Evolutionary conservation across 163 green algal species (phyloP), one percentile per base, ranked within the genome.

Genomic region (Chloromonas sp.): DNA sequence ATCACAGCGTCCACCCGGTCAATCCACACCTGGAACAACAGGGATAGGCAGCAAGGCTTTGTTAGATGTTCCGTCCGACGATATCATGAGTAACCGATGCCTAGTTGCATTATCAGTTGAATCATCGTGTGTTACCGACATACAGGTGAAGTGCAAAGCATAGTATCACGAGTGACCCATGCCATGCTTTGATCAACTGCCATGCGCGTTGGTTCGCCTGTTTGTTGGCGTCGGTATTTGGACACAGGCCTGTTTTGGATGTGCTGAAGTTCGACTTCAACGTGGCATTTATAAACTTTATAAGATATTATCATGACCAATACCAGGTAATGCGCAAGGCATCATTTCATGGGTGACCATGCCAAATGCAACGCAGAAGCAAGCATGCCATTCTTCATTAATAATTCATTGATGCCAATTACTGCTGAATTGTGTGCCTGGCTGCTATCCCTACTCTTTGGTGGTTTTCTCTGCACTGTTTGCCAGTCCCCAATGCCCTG

Each of bases 1-100:
- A 86, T 71, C 1, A 86, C 57, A 1, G 13, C 76, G 57, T 86
- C 83, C n/a, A 86, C 61, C 1, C 61, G 81, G 61, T 86, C 85
- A n/a, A 88, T 76, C 85, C 85, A 88, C 11, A 88, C 60, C 77
- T 79, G 71, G 3, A 58, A n/a, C 70, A 76, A 76, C 13, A 76
- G 13, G 70, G 70, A 76, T 8, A 13, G 8, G 8, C 70, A n/a
- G 70, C 8, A n/a, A n/a, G 8, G 8, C 8, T 13, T 76, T 76
- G 8, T 13, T 76, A n/a, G 8, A 8, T 13, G 36, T 36, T 36
- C 36, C 36, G 36, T 36, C 36, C 36, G 36, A 36, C 11, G 74
- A 36, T 15, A 15, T 58, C 13, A 15, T 15, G 74, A 13, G 8
- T 2, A 80, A 5, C 15, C 36, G 36, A 36, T 36, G 36, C 36